phyloP scores from a whole-genome alignment of 1,284 basidiomycete species.

The Coriolopsis trogii region DNA sequence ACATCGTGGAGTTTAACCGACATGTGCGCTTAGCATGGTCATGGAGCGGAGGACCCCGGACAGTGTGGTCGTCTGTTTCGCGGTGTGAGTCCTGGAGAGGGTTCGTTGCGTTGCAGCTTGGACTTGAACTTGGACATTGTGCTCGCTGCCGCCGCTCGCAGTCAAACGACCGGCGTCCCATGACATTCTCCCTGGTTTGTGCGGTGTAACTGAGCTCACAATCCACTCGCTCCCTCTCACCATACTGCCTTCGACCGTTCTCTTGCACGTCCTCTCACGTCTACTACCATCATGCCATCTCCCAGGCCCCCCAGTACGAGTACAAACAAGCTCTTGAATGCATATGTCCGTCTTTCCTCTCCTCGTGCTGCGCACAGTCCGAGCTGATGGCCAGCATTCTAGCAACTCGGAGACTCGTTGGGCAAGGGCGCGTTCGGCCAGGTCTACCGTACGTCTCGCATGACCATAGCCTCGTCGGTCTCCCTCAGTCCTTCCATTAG shows the following conservation, averaged over 20 bases:
- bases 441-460: conserved; percentile 77
- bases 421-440: conserved; percentile 95
- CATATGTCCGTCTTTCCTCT: conserved; percentile 34
- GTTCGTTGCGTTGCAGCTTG: neutral
- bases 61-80: no score
- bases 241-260: conserved; percentile 15
- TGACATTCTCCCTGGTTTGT: conserved; percentile 21
- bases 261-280: conserved; percentile 18
- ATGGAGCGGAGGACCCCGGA: no score
- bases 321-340: conserved; percentile 39
- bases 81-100: no score
- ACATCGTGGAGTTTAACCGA: no score
- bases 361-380: neutral
- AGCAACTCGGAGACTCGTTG: conserved; percentile 94
- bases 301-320: conserved; percentile 26
- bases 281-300: conserved; percentile 22
- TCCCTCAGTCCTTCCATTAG: conserved; percentile 40
- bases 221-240: conserved; percentile 7
- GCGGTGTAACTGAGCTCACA: conserved; percentile 16
- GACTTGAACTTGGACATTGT: neutral
- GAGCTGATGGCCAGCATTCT: conserved; percentile 3
- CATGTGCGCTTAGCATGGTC: no score
- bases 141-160: neutral
- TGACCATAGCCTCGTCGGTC: neutral
- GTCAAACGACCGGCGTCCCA: conserved; percentile 12